These are phyloP conservation scores for Sarocladium kiliense DNA, from an alignment of 2,329 filamentous ascomycete species.

Conservation along the genomic window DNA sequence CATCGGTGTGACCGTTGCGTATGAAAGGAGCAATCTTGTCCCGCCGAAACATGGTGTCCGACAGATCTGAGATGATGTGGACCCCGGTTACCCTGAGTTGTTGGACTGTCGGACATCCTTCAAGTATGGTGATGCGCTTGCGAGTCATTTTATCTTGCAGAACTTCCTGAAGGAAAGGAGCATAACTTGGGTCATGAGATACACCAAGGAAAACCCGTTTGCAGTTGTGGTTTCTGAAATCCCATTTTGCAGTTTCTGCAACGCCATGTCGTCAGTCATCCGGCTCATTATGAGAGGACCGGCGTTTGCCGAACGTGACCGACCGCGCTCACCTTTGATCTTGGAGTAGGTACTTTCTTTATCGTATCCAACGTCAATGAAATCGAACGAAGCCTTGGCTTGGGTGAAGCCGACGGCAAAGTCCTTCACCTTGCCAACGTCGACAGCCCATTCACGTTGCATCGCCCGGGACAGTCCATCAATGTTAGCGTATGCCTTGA, in stretches of 20 bases:
- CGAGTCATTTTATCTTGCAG: conserved; percentile 37
- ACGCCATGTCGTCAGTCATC: conserved; percentile 10
- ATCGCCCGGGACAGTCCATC: conserved; percentile 44
- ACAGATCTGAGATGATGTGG: conserved; percentile 38
- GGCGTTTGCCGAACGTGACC: too few species aligned
- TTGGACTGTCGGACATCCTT: conserved; percentile 45
- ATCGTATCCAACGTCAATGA: conserved; percentile 55
- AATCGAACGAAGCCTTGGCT: conserved; percentile 54
- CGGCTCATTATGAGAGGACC: neutral
- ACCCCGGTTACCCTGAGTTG: conserved; percentile 44
- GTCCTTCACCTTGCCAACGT: conserved; percentile 41
- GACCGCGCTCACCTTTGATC: conserved; percentile 45
- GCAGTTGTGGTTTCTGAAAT: conserved; percentile 57
- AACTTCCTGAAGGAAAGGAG: conserved; percentile 52
- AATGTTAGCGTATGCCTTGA: conserved; percentile 53
- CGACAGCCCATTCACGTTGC: conserved; percentile 40
- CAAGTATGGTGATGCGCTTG: conserved; percentile 46
- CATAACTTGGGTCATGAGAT: conserved; percentile 57
- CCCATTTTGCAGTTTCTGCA: conserved; percentile 48
- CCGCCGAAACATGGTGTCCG: conserved; percentile 44
- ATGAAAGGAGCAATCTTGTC: conserved; percentile 38
- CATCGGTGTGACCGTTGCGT: neutral
- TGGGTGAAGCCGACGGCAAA: conserved; percentile 58
- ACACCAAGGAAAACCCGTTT: conserved; percentile 57
- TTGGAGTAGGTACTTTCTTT: conserved; percentile 57